Conservation (phyloP, 2,329 filamentous ascomycete species). For the Curvularia lunata region DNA sequence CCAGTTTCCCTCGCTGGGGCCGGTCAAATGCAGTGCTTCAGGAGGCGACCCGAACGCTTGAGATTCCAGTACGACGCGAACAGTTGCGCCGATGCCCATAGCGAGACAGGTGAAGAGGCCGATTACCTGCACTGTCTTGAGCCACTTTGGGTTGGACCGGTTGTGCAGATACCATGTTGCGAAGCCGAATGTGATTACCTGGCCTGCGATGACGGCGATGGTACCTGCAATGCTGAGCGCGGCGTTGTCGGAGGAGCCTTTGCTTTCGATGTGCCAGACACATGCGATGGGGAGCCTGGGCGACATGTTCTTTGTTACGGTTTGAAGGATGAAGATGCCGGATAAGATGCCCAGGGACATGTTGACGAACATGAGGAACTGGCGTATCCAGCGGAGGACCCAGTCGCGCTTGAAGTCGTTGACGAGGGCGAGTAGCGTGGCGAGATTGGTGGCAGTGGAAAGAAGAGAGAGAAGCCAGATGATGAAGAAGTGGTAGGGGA, state of each 20-base stretch:
- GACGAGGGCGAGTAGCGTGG: conserved; percentile 68
- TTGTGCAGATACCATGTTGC: conserved; percentile 70
- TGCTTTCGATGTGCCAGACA: conserved; percentile 60
- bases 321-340: conserved; percentile 64
- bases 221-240: conserved; percentile 64
- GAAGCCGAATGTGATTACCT: conserved; percentile 64
- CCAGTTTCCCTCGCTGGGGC: conserved; percentile 64
- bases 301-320: conserved; percentile 60
- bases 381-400: conserved; percentile 70
- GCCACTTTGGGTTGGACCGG: conserved; percentile 59
- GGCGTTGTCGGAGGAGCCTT: conserved; percentile 49
- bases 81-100: conserved; percentile 65
- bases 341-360: conserved; percentile 63
- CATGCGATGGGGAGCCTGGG: conserved; percentile 66
- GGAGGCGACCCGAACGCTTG: conserved; percentile 66
- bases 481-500: conserved; percentile 74
- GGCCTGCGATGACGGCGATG: conserved; percentile 65
- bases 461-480: conserved; percentile 72
- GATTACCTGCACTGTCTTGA: conserved; percentile 60
- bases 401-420: conserved; percentile 71
- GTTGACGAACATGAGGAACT: conserved; percentile 71
- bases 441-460: conserved; percentile 70
- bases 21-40: conserved; percentile 54
- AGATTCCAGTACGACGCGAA: conserved; percentile 63
- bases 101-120: conserved; percentile 60